Evolutionary conservation across 768 basidiomycete species (phyloP).

Genomic region (Erythrobasidium yunnanense): DNA sequence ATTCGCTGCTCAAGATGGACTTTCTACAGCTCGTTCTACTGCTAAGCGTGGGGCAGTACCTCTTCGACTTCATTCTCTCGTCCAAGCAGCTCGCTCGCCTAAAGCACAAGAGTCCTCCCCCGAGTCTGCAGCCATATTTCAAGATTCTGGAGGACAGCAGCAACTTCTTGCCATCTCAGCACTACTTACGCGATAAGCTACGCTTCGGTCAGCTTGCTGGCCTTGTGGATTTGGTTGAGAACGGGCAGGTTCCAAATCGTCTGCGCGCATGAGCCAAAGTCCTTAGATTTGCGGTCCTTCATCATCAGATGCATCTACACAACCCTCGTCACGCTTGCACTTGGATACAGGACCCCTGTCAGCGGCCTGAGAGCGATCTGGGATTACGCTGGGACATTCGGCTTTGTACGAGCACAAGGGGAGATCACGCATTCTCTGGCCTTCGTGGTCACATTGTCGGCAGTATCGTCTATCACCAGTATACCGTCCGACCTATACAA

Average conservation of each 20-base stretch:
- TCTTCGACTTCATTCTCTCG: conserved; percentile 13
- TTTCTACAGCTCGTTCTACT: not conserved
- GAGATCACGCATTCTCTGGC: conserved; percentile 22
- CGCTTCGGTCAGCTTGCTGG: conserved; percentile 4
- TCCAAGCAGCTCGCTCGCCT: not conserved
- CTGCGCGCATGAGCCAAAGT: too few species aligned
- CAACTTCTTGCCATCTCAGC: conserved; percentile 9
- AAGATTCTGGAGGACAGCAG: not conserved
- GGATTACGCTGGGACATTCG: conserved; percentile 19
- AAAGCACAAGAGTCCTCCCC: not conserved
- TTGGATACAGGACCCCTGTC: not conserved
- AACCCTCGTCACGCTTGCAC: not conserved
- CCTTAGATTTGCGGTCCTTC: too few species aligned
- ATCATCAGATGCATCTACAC: not conserved
- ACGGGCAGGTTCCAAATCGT: not conserved
- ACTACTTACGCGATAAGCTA: conserved; percentile 13
- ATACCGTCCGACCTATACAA: conserved; percentile 70
- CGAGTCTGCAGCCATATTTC: conserved; percentile 1
- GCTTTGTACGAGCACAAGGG: not conserved
- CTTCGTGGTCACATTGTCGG: not conserved
- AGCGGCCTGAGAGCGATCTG: conserved; percentile 10
- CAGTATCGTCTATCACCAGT: conserved; percentile 33
- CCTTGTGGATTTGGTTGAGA: conserved; percentile 10
- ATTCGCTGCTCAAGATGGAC: not conserved
- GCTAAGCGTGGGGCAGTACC: conserved; percentile 1